These are phyloP conservation scores for Lepraria neglecta DNA, from an alignment of 495 filamentous ascomycete species.

Conservation along the genomic window DNA sequence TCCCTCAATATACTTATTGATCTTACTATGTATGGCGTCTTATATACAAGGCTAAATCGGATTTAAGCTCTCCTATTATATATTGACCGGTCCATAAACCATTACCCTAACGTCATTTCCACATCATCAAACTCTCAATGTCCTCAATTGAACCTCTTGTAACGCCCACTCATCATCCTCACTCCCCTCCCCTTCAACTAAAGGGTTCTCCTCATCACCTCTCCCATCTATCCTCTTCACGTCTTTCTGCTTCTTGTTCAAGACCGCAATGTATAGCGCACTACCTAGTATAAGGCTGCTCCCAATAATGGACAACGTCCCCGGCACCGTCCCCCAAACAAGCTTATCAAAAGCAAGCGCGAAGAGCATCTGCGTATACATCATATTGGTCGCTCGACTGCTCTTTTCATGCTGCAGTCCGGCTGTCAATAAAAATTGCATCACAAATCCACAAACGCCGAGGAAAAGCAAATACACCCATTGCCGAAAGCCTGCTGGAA, in stretches of 20 bases:
- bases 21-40: no score
- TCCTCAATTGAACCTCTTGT: conserved; percentile 27
- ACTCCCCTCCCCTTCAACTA: conserved; percentile 16
- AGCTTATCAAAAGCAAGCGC: conserved; percentile 75
- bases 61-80: no score
- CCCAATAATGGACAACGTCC: conserved; percentile 59
- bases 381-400: conserved; percentile 77
- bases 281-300: conserved; percentile 73
- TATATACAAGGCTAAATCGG: no score
- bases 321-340: conserved; percentile 67
- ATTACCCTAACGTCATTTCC: background rate
- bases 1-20: no score
- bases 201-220: conserved; percentile 19
- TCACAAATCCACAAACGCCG: conserved; percentile 69
- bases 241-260: conserved; percentile 25
- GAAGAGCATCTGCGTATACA: conserved; percentile 90
- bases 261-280: conserved; percentile 71
- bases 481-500: conserved; percentile 56
- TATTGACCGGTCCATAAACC: no score
- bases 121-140: conserved; percentile 19
- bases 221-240: background rate
- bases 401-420: conserved; percentile 63
- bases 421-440: conserved; percentile 83
- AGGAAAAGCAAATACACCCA: conserved; percentile 67
- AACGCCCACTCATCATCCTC: conserved; percentile 20